phyloP scores from a whole-genome alignment of 75 land plant genomes.

The Ceratopteris richardii region DNA sequence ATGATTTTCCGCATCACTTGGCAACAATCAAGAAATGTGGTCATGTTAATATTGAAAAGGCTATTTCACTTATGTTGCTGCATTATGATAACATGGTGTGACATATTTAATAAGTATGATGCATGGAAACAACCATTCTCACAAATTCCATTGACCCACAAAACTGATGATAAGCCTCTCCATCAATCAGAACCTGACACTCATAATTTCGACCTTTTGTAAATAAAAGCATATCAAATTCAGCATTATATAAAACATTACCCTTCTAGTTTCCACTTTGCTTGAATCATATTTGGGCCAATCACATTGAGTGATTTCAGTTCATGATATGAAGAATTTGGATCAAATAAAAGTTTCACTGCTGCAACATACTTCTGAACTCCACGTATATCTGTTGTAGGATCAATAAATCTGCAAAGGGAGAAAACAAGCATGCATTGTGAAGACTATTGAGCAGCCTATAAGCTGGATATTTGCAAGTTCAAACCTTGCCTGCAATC shows the following conservation, averaged over 20 bases:
- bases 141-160: not conserved
- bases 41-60: too few relatives aligned
- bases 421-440: not conserved
- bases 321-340: conserved; percentile 28
- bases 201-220: not conserved
- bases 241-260: conserved; percentile 3
- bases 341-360: conserved; percentile 32
- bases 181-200: not conserved
- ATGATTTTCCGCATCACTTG: too few relatives aligned
- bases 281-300: conserved; percentile 31
- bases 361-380: conserved; percentile 34
- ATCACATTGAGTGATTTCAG: conserved; percentile 21
- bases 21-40: too few relatives aligned
- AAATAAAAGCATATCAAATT: not conserved
- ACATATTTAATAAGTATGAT: too few relatives aligned
- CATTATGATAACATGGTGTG: too few relatives aligned
- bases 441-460: not conserved
- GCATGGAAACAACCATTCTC: not conserved
- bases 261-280: conserved; percentile 40
- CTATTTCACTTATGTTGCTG: too few relatives aligned
- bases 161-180: not conserved
- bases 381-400: conserved; percentile 33
- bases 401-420: conserved; percentile 24
- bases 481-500: conserved; percentile 26
- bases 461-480: not conserved